Percentiles rank a stretch among this genome's conserved stretches.
These are phyloP conservation scores for Collybia sp. DNA, from an alignment of 768 basidiomycete species.

Conservation along the genomic window DNA sequence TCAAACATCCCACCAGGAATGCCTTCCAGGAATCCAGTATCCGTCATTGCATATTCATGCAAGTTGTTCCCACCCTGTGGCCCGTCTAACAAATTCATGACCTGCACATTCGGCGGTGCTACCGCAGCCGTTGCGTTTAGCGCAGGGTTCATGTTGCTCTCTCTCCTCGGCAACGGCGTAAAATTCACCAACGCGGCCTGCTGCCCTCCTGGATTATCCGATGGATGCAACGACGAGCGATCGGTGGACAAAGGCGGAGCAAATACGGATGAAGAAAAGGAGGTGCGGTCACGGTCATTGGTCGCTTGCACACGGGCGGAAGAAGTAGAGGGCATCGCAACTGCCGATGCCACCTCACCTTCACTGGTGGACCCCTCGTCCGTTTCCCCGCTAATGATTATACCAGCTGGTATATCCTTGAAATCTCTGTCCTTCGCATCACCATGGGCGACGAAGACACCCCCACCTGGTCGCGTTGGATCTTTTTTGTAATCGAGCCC, in stretches of 20 bases:
- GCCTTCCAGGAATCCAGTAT: constrained; percentile 69
- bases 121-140: constrained; percentile 43
- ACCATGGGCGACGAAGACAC: constrained; percentile 70
- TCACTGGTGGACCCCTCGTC: constrained; percentile 51
- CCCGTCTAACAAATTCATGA: constrained; percentile 72
- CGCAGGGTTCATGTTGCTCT: constrained; percentile 70
- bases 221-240: constrained; percentile 8
- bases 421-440: constrained; percentile 41
- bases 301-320: constrained; percentile 15
- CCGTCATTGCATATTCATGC: constrained; percentile 62
- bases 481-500: constrained; percentile 75
- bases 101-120: constrained; percentile 55
- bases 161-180: constrained; percentile 39
- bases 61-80: constrained; percentile 49
- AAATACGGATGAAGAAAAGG: constrained; percentile 28
- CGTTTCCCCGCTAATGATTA: constrained; percentile 43
- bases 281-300: constrained; percentile 31
- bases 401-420: constrained; percentile 51
- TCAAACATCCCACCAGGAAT: constrained; percentile 85
- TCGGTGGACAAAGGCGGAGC: constrained; percentile 25
- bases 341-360: constrained; percentile 3
- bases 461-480: constrained; percentile 77
- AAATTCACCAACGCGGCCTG: constrained; percentile 50
- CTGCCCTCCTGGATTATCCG: constrained; percentile 11
- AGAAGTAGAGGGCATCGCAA: constrained; percentile 19